These are phyloP conservation scores for Drechmeria coniospora DNA, from an alignment of 2,329 filamentous ascomycete species.

Conservation along the genomic window DNA sequence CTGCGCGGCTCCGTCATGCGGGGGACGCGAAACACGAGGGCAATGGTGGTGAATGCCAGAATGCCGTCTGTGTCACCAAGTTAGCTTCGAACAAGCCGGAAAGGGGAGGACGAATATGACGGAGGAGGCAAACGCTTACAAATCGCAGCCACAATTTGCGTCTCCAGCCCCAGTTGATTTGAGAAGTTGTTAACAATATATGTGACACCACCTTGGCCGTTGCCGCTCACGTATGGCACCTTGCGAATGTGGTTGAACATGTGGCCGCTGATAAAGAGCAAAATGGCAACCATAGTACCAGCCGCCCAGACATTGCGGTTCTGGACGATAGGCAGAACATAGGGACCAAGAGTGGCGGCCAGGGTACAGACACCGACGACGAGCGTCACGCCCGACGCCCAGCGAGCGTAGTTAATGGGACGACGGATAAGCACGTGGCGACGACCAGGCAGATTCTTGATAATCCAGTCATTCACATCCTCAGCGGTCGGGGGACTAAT, in stretches of 20 bases:
- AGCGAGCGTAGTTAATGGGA: conserved; percentile 75
- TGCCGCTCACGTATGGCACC: conserved; percentile 77
- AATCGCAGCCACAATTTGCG: conserved; percentile 83
- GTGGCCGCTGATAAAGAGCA: conserved; percentile 89
- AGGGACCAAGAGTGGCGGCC: conserved; percentile 57
- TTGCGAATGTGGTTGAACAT: conserved; percentile 99
- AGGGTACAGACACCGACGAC: conserved; percentile 55
- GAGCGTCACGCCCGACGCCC: conserved; percentile 52
- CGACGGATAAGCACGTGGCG: conserved; percentile 66
- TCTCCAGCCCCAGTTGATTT: conserved; percentile 86
- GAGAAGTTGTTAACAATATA: conserved; percentile 91
- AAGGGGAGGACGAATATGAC: not conserved
- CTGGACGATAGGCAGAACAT: conserved; percentile 65
- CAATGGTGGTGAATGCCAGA: conserved; percentile 78
- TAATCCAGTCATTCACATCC: conserved; percentile 62
- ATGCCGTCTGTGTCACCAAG: conserved; percentile 39
- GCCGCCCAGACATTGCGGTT: conserved; percentile 92
- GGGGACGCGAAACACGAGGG: conserved; percentile 85
- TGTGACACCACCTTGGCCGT: conserved; percentile 70
- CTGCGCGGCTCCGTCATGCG: conserved; percentile 60
- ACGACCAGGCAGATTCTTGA: conserved; percentile 60
- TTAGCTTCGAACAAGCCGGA: conserved; percentile 8
- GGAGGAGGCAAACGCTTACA: conserved; percentile 46
- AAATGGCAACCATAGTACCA: conserved; percentile 71
- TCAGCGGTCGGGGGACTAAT: conserved; percentile 59